Evolutionary conservation across 202 grass and related monocot genomes (phyloP).

Genomic region (Hordeum pubiflorum): DNA sequence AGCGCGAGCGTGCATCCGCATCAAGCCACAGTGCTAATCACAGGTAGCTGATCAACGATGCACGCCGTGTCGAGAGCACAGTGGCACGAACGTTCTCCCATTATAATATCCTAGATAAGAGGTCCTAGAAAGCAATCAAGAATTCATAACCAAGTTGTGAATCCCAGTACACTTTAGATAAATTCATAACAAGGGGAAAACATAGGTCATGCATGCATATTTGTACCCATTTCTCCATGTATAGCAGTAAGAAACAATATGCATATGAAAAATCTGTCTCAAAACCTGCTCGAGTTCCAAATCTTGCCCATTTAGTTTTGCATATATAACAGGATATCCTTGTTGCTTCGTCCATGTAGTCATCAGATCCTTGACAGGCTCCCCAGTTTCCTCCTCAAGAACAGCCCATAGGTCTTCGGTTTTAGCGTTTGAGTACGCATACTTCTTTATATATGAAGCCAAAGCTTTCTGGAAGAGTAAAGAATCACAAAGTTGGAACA

Average conservation of each 20-base stretch:
- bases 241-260: neutral
- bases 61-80: neutral
- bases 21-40: neutral
- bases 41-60: neutral
- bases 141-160: neutral
- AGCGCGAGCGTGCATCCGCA: neutral
- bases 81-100: neutral
- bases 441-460: conserved; percentile 83
- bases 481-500: conserved; percentile 27
- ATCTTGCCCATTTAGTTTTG: conserved; percentile 50
- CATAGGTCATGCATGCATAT: neutral
- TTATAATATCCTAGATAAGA: neutral
- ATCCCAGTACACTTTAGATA: neutral
- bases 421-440: conserved; percentile 83
- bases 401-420: conserved; percentile 93
- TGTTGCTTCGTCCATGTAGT: conserved; percentile 91
- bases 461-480: conserved; percentile 65
- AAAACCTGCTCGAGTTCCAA: conserved; percentile 85
- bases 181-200: neutral
- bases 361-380: conserved; percentile 82
- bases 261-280: neutral
- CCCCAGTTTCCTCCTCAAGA: conserved; percentile 76
- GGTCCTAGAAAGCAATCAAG: neutral
- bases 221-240: neutral
- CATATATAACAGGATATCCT: conserved; percentile 85